Evolutionary conservation across 192 early-diverging fungal species (phyloP).

Genomic region (Coemansia sp.): DNA sequence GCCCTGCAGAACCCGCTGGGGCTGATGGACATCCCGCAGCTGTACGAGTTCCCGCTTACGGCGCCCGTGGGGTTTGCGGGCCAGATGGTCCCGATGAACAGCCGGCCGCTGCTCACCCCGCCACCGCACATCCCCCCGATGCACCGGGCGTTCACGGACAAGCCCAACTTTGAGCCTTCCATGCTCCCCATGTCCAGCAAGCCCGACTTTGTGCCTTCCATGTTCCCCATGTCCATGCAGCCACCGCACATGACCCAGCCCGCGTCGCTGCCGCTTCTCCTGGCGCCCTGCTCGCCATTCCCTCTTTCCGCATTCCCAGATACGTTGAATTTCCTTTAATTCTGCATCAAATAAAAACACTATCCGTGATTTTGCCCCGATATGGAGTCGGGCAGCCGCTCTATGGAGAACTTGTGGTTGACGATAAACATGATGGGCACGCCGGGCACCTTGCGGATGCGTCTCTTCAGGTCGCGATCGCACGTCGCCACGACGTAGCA

Average conservation of each 20-base stretch:
- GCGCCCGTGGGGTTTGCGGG: background rate
- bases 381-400: conserved; percentile 80
- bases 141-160: background rate
- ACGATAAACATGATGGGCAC: conserved; percentile 97
- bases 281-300: conserved; percentile 41
- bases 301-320: conserved; percentile 9
- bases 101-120: background rate
- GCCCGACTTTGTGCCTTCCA: background rate
- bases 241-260: no score
- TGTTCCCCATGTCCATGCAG: no score
- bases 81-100: background rate
- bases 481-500: conserved; percentile 99
- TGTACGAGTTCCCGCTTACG: background rate
- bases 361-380: conserved; percentile 7
- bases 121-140: background rate
- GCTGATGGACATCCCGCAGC: background rate
- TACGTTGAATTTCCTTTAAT: background rate
- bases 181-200: background rate
- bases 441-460: conserved; percentile 94
- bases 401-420: conserved; percentile 86
- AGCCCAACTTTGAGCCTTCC: background rate
- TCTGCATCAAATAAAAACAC: background rate
- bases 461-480: conserved; percentile 90
- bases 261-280: conserved; percentile 22
- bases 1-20: background rate